A percentile compares a stretch with the other conserved stretches of the same genome.
Conservation (phyloP, 352 stramenopile species). For the Phytophthora aleatoria region DNA sequence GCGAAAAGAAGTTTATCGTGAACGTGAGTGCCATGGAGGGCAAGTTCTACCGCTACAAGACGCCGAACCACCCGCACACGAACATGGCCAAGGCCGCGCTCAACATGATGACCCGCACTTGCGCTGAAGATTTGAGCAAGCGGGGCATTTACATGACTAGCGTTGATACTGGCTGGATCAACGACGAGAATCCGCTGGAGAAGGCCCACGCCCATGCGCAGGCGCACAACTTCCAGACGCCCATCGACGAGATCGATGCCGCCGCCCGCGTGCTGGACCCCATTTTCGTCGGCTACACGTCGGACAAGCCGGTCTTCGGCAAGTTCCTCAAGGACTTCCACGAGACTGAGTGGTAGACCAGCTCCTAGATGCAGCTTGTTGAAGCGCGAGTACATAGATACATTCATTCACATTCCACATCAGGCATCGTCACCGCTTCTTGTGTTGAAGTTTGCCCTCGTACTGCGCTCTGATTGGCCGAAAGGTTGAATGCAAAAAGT, state of each 20-base stretch:
- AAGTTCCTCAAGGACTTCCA: constrained; percentile 92
- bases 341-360: constrained; percentile 86
- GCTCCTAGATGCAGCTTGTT: constrained; percentile 2
- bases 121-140: constrained; percentile 94
- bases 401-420: constrained; percentile 22
- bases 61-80: constrained; percentile 96
- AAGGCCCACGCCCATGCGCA: constrained; percentile 92
- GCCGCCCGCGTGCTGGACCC: constrained; percentile 95
- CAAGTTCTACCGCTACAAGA: constrained; percentile 98
- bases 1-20: constrained; percentile 93
- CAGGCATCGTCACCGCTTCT: constrained; percentile 5
- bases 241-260: constrained; percentile 98
- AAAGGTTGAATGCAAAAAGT: constrained; percentile 21
- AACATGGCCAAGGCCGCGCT: constrained; percentile 98
- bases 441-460: constrained; percentile 27
- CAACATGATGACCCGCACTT: constrained; percentile 99
- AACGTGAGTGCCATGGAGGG: constrained; percentile 98
- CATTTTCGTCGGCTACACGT: constrained; percentile 91
- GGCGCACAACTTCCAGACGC: constrained; percentile 95
- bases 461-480: constrained; percentile 22
- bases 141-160: constrained; percentile 97
- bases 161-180: constrained; percentile 99
- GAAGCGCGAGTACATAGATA: not conserved
- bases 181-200: constrained; percentile 97
- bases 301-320: constrained; percentile 64